Conservation (phyloP, 2,329 filamentous ascomycete genomes). For the Curvularia hawaiiensis region DNA sequence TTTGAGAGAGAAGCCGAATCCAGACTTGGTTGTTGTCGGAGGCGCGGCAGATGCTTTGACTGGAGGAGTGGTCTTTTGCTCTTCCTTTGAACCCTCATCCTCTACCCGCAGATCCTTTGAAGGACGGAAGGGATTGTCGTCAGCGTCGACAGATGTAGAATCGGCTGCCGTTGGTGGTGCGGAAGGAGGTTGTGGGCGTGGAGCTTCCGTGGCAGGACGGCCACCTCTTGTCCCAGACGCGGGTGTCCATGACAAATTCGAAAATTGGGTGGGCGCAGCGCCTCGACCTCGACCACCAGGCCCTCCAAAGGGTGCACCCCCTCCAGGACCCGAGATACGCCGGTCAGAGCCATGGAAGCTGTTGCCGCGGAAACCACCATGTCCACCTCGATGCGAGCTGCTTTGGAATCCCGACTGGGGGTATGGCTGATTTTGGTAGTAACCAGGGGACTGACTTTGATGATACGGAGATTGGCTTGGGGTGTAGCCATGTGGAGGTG, state of each 20-base stretch:
- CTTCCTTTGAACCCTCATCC: constrained; percentile 61
- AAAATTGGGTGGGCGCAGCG: constrained; percentile 58
- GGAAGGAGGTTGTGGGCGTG: constrained; percentile 32
- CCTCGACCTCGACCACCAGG: constrained; percentile 59
- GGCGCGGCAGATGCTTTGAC: constrained; percentile 56
- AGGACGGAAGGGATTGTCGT: constrained; percentile 66
- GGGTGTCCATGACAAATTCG: constrained; percentile 74
- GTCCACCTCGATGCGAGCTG: constrained; percentile 58
- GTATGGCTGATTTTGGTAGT: constrained; percentile 60
- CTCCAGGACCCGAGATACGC: constrained; percentile 53
- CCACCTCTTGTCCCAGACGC: constrained; percentile 60
- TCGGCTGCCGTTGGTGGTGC: constrained; percentile 21
- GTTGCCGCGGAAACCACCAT: constrained; percentile 62
- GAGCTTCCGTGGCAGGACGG: constrained; percentile 49
- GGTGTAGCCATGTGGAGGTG: constrained; percentile 63
- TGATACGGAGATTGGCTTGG: constrained; percentile 60
- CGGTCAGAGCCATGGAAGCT: constrained; percentile 51
- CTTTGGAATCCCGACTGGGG: constrained; percentile 60
- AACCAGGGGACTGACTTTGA: constrained; percentile 47
- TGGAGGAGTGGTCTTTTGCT: constrained; percentile 60
- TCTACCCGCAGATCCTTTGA: constrained; percentile 70
- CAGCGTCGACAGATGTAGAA: constrained; percentile 54
- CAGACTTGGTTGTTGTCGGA: constrained; percentile 57
- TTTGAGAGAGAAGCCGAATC: constrained; percentile 93
- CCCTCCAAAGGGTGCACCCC: constrained; percentile 46